Conservation (phyloP, 768 basidiomycete species). For the Psilocybe azurescens region DNA sequence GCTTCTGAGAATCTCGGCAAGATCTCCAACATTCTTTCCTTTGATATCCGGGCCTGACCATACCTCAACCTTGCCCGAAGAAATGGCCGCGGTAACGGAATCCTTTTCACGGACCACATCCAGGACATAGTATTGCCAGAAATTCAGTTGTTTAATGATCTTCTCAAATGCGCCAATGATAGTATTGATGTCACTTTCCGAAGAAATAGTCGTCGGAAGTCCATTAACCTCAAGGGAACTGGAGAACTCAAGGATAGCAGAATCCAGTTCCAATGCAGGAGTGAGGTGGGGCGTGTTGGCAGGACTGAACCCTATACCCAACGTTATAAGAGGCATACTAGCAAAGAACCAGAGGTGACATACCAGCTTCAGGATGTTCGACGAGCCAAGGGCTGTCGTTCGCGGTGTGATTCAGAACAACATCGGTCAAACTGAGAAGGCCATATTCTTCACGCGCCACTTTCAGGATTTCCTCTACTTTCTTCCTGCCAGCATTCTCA, state of each 20-base stretch:
- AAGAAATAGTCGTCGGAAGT: slow-evolving; percentile 73
- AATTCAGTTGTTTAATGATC: slow-evolving; percentile 64
- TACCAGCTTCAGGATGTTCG: slow-evolving; percentile 95
- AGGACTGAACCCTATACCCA: slow-evolving; percentile 78
- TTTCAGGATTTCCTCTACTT: slow-evolving; percentile 68
- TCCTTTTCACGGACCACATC: slow-evolving; percentile 70
- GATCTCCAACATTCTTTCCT: slow-evolving; percentile 63
- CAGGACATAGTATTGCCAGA: slow-evolving; percentile 97
- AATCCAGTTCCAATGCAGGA: slow-evolving; percentile 92
- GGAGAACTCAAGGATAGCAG: slow-evolving; percentile 85
- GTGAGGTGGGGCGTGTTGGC: slow-evolving; percentile 90
- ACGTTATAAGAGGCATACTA: neutral
- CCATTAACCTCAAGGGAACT: slow-evolving; percentile 62
- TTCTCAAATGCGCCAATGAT: slow-evolving; percentile 69
- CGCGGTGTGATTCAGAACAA: slow-evolving; percentile 97
- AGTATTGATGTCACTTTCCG: slow-evolving; percentile 67
- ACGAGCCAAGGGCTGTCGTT: slow-evolving; percentile 91
- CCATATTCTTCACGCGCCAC: slow-evolving; percentile 86
- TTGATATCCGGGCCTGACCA: slow-evolving; percentile 70
- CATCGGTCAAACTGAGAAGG: slow-evolving; percentile 88
- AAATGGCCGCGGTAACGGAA: slow-evolving; percentile 59
- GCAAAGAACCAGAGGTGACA: slow-evolving; percentile 18
- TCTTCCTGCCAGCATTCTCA: slow-evolving; percentile 55
- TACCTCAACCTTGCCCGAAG: slow-evolving; percentile 44
- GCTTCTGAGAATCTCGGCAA: slow-evolving; percentile 66